phyloP scores from a whole-genome alignment of 371 early-diverging fungal genomes.

The Circinella umbellata region DNA sequence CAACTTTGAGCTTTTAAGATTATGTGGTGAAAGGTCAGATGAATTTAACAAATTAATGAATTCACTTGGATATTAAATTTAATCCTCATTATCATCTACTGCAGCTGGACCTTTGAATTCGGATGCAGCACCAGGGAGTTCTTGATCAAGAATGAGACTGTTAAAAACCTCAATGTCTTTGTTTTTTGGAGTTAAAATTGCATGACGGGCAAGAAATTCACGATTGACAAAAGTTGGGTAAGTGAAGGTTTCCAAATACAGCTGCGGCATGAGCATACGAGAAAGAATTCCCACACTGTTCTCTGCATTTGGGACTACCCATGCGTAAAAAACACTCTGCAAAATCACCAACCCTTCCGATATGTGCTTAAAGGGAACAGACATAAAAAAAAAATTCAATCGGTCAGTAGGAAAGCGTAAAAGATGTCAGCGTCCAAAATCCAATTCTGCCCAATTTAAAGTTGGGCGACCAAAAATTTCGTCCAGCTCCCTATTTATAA shows the following conservation, averaged over 20 bases:
- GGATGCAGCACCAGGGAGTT: background rate
- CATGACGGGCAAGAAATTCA: background rate
- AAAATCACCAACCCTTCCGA: no score
- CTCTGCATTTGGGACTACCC: background rate
- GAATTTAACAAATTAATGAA: background rate
- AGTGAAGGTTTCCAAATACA: background rate
- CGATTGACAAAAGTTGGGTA: no score
- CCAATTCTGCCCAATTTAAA: no score
- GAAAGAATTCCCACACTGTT: conserved; percentile 1
- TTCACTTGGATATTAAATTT: background rate
- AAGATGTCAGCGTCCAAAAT: no score
- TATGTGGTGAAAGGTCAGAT: background rate
- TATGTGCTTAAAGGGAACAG: no score
- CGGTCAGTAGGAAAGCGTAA: no score
- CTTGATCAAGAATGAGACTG: background rate
- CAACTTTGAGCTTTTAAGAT: background rate
- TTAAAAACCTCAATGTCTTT: background rate
- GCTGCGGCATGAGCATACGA: background rate
- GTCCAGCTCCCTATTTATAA: no score
- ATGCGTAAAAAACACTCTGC: no score
- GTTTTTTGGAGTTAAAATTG: conserved; percentile 7
- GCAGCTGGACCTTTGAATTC: background rate
- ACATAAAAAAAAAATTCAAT: no score
- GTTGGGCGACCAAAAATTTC: no score
- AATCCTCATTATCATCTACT: background rate